These are phyloP conservation scores for Lenwebbia sp. DNA, from an alignment of 345 rosid species.

Conservation along the genomic window DNA sequence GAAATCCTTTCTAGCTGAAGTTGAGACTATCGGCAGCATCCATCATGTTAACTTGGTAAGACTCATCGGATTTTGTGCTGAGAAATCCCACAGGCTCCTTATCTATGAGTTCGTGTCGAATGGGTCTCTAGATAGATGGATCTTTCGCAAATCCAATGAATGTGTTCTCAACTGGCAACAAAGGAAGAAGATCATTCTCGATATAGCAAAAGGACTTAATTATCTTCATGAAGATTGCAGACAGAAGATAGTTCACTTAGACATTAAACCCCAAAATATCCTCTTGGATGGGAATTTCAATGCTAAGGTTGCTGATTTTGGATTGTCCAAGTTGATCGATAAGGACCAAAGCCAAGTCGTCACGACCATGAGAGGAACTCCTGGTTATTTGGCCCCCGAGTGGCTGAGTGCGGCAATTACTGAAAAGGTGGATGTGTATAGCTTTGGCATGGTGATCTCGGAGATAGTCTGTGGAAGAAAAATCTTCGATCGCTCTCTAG, in stretches of 20 bases:
- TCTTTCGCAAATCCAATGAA: neutral
- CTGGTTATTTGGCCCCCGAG: conserved; percentile 7
- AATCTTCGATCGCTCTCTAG: conserved; percentile 4
- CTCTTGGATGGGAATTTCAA: conserved; percentile 3
- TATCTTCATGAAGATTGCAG: conserved; percentile 25
- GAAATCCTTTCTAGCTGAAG: conserved; percentile 17
- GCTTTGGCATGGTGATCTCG: conserved; percentile 19
- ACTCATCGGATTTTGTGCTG: conserved; percentile 18
- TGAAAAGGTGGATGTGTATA: conserved; percentile 12
- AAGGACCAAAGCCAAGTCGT: neutral
- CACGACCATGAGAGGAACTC: conserved; percentile 7
- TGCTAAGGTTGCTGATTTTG: conserved; percentile 6
- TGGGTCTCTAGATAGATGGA: conserved; percentile 21
- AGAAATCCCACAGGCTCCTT: conserved; percentile 11
- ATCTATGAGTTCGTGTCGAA: conserved; percentile 14
- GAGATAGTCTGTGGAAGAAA: conserved; percentile 17
- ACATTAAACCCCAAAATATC: conserved; percentile 9
- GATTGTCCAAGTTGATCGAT: conserved; percentile 6
- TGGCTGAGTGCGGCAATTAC: neutral
- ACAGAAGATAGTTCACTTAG: conserved; percentile 8
- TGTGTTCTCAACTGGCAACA: conserved; percentile 11
- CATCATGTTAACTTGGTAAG: conserved; percentile 19
- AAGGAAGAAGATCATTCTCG: conserved; percentile 19
- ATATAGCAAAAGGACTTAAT: conserved; percentile 17
- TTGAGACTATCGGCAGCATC: conserved; percentile 17